Evolutionary conservation across 2,329 filamentous ascomycete genomes (phyloP).

Genomic region (Exophiala alcalophila): DNA sequence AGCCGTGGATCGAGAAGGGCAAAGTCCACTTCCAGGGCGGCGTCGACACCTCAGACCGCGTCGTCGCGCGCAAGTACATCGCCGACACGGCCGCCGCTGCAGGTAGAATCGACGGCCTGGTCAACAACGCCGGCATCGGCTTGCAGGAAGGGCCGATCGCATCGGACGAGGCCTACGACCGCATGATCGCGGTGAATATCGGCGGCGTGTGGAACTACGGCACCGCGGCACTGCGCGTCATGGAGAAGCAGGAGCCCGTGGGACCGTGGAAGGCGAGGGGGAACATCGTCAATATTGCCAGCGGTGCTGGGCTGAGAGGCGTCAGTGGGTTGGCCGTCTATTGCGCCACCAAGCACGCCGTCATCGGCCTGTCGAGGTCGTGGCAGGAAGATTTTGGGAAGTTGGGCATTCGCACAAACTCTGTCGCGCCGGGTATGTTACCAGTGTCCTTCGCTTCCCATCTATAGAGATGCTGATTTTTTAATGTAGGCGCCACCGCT

Average conservation of each 20-base stretch:
- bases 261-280: conserved; percentile 14
- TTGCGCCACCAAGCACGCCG: conserved; percentile 43
- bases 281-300: conserved; percentile 24
- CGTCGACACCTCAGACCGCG: conserved; percentile 13
- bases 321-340: conserved; percentile 38
- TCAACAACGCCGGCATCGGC: conserved; percentile 34
- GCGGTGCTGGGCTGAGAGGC: conserved; percentile 18
- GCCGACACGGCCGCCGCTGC: conserved; percentile 57
- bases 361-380: conserved; percentile 45
- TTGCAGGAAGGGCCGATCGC: conserved; percentile 47
- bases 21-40: conserved; percentile 18
- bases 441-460: neutral
- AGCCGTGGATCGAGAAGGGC: conserved; percentile 14
- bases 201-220: conserved; percentile 46
- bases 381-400: conserved; percentile 36
- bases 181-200: conserved; percentile 45
- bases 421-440: conserved; percentile 29
- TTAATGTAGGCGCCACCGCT: conserved; percentile 11
- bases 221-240: conserved; percentile 43
- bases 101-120: conserved; percentile 37
- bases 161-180: conserved; percentile 40
- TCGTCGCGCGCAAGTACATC: conserved; percentile 26
- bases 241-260: conserved; percentile 45
- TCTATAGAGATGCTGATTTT: neutral
- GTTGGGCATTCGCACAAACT: conserved; percentile 38